Percentiles rank a stretch among this genome's conserved stretches.
phyloP scores from a whole-genome alignment of 2,329 filamentous ascomycete genomes.

The Lecanicillium sp. region DNA sequence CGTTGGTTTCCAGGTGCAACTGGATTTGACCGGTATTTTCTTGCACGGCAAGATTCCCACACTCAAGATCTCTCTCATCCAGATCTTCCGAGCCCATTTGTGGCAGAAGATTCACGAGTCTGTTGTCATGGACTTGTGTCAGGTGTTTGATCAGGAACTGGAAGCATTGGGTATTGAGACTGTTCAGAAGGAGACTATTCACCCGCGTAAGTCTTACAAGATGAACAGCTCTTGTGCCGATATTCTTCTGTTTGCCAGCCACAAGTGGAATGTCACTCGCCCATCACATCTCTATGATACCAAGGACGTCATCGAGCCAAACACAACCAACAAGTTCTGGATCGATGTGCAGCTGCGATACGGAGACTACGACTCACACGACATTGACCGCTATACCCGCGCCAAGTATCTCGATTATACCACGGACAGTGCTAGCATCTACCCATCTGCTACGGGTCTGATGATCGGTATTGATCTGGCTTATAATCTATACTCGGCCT shows the following conservation, averaged over 20 bases:
- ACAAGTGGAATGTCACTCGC: constrained; percentile 97
- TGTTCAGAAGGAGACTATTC: constrained; percentile 97
- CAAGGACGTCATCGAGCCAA: constrained; percentile 89
- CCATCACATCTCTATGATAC: constrained; percentile 93
- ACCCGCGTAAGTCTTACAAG: constrained; percentile 99
- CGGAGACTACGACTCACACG: constrained; percentile 97
- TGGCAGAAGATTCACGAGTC: constrained; percentile 99
- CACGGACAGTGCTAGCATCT: constrained; percentile 97
- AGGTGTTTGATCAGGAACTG: constrained; percentile 95
- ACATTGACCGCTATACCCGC: constrained; percentile 94
- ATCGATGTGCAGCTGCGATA: constrained; percentile 94
- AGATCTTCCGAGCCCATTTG: constrained; percentile 98
- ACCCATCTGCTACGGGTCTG: constrained; percentile 89
- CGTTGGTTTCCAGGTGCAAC: constrained; percentile 97
- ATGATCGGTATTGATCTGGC: constrained; percentile 98
- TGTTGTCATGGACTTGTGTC: constrained; percentile 97
- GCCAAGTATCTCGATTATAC: constrained; percentile 99
- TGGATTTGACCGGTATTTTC: constrained; percentile 97
- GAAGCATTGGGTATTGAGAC: constrained; percentile 95
- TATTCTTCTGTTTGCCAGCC: constrained; percentile 90
- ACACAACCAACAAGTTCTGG: constrained; percentile 99
- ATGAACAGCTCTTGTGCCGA: constrained; percentile 99
- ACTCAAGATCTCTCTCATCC: constrained; percentile 93
- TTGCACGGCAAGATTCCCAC: constrained; percentile 98
- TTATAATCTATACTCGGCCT: constrained; percentile 97